phyloP scores from a whole-genome alignment of 306 rosid species.

The Amphicarpaea edgeworthii region DNA sequence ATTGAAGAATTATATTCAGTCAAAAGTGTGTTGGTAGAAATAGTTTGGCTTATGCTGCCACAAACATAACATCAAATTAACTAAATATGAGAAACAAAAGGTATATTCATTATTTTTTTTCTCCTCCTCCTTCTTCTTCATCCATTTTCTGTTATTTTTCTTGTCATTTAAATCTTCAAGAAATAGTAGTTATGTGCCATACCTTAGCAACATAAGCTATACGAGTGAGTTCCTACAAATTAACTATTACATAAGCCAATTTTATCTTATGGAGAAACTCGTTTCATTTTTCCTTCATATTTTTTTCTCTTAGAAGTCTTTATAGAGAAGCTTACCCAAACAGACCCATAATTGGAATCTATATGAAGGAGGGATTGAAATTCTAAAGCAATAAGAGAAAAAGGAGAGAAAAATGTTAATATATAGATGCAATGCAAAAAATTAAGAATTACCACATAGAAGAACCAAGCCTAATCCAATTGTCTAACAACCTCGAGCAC shows the following conservation, averaged over 20 bases:
- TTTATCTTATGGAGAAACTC: no score
- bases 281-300: no score
- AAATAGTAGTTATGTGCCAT: neutral
- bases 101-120: neutral
- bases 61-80: neutral
- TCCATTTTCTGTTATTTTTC: neutral
- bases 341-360: no score
- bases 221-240: no score
- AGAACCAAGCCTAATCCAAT: conserved; percentile 89
- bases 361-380: no score
- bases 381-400: neutral
- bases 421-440: conserved; percentile 23
- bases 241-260: no score
- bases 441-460: conserved; percentile 89
- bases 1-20: conserved; percentile 2
- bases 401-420: neutral
- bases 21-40: conserved; percentile 1
- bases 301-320: no score
- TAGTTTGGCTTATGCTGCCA: conserved; percentile 10
- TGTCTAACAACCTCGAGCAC: conserved; percentile 72
- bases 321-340: no score
- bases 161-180: neutral
- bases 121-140: neutral
- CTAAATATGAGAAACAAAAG: neutral
- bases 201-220: no score